Percentiles rank a stretch among this genome's conserved stretches.
Conservation (phyloP, 1,284 basidiomycete genomes). For the Tausonia pullulans region DNA sequence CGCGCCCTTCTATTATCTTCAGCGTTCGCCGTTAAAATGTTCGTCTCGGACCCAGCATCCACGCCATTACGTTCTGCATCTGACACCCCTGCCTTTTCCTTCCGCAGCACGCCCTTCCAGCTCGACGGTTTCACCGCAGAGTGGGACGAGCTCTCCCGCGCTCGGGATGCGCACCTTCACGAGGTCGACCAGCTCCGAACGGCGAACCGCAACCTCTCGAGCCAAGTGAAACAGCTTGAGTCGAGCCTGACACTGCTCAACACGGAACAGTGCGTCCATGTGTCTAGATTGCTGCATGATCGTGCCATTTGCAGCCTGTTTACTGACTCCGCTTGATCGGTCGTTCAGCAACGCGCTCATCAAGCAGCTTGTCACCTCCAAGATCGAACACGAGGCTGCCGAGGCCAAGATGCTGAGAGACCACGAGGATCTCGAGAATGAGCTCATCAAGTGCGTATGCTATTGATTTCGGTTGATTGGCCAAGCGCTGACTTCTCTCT, state of each 20-base stretch:
- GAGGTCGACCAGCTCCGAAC: slow-evolving; percentile 71
- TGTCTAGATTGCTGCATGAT: slow-evolving; percentile 37
- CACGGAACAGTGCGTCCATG: slow-evolving; percentile 60
- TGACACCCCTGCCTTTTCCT: background rate
- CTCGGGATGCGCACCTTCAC: slow-evolving; percentile 62
- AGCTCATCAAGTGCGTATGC: slow-evolving; percentile 52
- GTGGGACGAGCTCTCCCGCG: slow-evolving; percentile 58
- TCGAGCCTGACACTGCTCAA: slow-evolving; percentile 63
- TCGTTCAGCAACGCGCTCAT: slow-evolving; percentile 32
- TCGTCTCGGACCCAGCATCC: slow-evolving; percentile 16
- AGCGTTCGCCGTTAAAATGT: slow-evolving; percentile 64
- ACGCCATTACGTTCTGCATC: background rate
- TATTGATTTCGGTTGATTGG: background rate
- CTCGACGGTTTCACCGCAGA: slow-evolving; percentile 77
- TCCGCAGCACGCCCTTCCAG: slow-evolving; percentile 66
- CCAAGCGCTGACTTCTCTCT: background rate
- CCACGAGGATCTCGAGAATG: slow-evolving; percentile 79
- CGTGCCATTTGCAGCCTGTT: background rate
- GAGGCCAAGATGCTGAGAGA: slow-evolving; percentile 37
- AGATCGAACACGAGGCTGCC: slow-evolving; percentile 63
- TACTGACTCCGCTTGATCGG: background rate
- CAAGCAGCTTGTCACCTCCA: slow-evolving; percentile 78
- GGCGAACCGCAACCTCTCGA: slow-evolving; percentile 60
- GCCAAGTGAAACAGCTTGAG: slow-evolving; percentile 76
- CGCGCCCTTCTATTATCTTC: too few relatives aligned